A percentile compares a stretch with the other conserved stretches of the same genome.
phyloP scores from a whole-genome alignment of 495 filamentous ascomycete species.

The Tricharina praecox region DNA sequence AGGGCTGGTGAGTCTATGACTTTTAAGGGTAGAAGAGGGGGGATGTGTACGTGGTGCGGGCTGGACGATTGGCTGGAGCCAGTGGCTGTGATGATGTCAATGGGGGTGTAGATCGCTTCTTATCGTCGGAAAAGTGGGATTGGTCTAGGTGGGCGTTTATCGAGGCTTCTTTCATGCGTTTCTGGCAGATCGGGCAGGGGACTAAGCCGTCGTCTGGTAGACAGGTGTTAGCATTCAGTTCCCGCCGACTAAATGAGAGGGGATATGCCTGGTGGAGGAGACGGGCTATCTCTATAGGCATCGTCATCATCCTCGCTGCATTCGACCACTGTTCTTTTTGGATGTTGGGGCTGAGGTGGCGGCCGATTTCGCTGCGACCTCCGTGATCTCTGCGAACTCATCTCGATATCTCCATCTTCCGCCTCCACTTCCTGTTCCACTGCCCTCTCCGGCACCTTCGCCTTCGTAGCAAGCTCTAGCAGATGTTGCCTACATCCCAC shows the following conservation, averaged over 20 bases:
- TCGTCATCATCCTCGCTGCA: not conserved
- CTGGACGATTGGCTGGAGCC: too few relatives aligned
- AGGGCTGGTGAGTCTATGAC: not conserved
- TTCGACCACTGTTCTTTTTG: not conserved
- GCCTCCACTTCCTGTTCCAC: not conserved
- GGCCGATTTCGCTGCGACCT: not conserved
- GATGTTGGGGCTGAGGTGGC: too few relatives aligned
- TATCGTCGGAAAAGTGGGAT: conserved; percentile 27
- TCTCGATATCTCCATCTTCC: not conserved
- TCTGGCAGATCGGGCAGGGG: conserved; percentile 62
- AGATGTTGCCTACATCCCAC: conserved; percentile 42
- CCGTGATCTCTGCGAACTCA: not conserved
- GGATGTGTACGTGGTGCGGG: conserved; percentile 14
- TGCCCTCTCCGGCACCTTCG: too few relatives aligned
- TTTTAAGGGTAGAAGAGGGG: conserved; percentile 8
- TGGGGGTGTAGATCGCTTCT: too few relatives aligned
- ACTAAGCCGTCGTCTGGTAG: conserved; percentile 55
- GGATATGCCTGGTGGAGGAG: too few relatives aligned
- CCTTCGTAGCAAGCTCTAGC: conserved; percentile 39
- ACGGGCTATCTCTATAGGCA: too few relatives aligned
- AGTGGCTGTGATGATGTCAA: too few relatives aligned
- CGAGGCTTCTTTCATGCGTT: conserved; percentile 55
- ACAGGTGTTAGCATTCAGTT: conserved; percentile 8
- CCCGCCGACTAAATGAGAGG: too few relatives aligned
- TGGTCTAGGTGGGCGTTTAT: conserved; percentile 68